These are phyloP conservation scores for Myrica gale DNA, from an alignment of 306 rosid species.

Conservation along the genomic window DNA sequence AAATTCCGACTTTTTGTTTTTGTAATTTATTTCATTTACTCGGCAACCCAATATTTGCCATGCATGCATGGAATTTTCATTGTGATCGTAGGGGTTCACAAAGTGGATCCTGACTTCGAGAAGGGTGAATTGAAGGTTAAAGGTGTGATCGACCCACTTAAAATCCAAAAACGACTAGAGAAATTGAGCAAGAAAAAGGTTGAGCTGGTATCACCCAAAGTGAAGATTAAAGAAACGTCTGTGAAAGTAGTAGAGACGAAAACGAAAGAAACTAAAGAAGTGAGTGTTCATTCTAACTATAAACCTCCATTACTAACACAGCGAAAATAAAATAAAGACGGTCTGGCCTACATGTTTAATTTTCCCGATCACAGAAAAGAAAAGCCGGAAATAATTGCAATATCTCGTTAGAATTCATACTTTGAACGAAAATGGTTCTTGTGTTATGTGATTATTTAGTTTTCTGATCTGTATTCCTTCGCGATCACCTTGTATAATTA, in stretches of 20 bases:
- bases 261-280: slow-evolving; percentile 55
- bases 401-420: no score
- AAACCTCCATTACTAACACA: neutral
- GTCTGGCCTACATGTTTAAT: no score
- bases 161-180: slow-evolving; percentile 53
- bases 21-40: no score
- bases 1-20: neutral
- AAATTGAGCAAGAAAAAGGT: slow-evolving; percentile 56
- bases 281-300: slow-evolving; percentile 21
- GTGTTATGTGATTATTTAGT: no score
- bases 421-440: no score
- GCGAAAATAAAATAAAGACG: no score
- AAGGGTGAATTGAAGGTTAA: slow-evolving; percentile 68
- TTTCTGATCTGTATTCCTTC: no score
- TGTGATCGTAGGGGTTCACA: slow-evolving; percentile 51
- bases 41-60: neutral
- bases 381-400: no score
- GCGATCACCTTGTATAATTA: no score
- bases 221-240: slow-evolving; percentile 43
- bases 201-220: slow-evolving; percentile 75
- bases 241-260: slow-evolving; percentile 14
- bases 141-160: slow-evolving; percentile 61
- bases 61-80: neutral
- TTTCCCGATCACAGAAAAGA: no score
- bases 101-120: slow-evolving; percentile 58